A percentile compares a stretch with the other conserved stretches of the same genome.
phyloP scores from a whole-genome alignment of 1,284 basidiomycete species.

The Ustilago nuda region DNA sequence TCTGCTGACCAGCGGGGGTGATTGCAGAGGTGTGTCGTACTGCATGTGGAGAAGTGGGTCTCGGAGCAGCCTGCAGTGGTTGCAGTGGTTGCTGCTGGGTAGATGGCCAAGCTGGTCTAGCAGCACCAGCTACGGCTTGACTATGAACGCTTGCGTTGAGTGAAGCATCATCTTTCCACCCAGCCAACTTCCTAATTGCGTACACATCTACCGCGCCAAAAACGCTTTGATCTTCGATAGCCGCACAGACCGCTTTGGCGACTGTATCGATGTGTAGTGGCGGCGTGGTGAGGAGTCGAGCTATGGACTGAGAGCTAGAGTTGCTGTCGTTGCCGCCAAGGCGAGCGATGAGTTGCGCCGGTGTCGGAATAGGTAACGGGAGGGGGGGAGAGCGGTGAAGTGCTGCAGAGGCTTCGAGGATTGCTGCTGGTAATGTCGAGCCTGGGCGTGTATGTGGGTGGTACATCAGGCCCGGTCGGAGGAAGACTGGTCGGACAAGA shows the following conservation, averaged over 20 bases:
- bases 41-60: conserved; percentile 13
- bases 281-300: conserved; percentile 81
- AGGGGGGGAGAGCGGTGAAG: conserved; percentile 50
- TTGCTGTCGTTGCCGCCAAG: conserved; percentile 24
- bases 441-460: conserved; percentile 91
- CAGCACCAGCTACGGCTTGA: conserved; percentile 11
- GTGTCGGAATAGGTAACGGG: conserved; percentile 76
- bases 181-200: conserved; percentile 56
- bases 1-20: conserved; percentile 20
- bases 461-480: conserved; percentile 84
- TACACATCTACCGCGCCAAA: conserved; percentile 50
- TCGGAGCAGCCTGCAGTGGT: conserved; percentile 16
- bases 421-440: conserved; percentile 84
- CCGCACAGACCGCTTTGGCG: conserved; percentile 80
- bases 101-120: conserved; percentile 16
- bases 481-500: conserved; percentile 39
- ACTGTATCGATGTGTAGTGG: conserved; percentile 97
- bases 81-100: conserved; percentile 18
- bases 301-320: conserved; percentile 74
- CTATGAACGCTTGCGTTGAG: conserved; percentile 21
- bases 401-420: conserved; percentile 76
- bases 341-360: conserved; percentile 47
- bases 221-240: conserved; percentile 70
- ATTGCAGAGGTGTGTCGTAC: conserved; percentile 15
- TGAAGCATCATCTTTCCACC: conserved; percentile 53